Conservation (phyloP, 305 asterid genomes). For the Rubia occidens region DNA sequence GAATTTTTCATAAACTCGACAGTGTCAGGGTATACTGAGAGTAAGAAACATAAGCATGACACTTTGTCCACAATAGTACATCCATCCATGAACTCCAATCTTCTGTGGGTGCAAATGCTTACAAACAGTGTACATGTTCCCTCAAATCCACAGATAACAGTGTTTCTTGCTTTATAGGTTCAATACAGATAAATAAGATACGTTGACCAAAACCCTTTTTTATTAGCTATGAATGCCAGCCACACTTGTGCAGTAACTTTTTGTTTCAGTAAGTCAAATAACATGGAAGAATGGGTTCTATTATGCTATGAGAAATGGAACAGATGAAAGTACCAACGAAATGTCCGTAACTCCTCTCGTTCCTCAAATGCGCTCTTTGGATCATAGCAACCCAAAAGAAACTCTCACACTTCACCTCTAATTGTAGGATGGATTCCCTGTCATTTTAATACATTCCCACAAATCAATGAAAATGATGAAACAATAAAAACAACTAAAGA, state of each 20-base stretch:
- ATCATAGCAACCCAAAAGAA: conserved; percentile 69
- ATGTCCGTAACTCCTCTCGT: conserved; percentile 47
- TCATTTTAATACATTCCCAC: conserved; percentile 15
- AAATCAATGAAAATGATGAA: not conserved
- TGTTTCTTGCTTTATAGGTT: too few relatives aligned
- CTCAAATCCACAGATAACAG: not conserved
- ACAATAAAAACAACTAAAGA: not conserved
- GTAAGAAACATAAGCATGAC: not conserved
- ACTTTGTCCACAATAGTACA: not conserved
- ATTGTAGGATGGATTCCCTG: conserved; percentile 93
- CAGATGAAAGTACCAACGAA: conserved; percentile 44
- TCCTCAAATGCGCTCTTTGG: conserved; percentile 67
- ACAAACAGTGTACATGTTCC: not conserved
- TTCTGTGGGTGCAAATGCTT: not conserved
- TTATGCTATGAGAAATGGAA: not conserved
- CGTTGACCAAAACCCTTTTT: not conserved
- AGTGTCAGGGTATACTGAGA: conserved; percentile 1
- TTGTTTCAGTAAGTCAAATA: not conserved
- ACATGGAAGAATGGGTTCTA: not conserved
- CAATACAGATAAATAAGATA: too few relatives aligned
- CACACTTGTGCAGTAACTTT: not conserved
- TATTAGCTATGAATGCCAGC: not conserved
- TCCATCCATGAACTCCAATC: not conserved
- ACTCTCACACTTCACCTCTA: conserved; percentile 96
- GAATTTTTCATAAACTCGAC: conserved; percentile 11